Evolutionary conservation across 805 yeast genomes (phyloP), one percentile per base, ranked within the genome.

Genomic region (Schwanniomyces vanrijiae): DNA sequence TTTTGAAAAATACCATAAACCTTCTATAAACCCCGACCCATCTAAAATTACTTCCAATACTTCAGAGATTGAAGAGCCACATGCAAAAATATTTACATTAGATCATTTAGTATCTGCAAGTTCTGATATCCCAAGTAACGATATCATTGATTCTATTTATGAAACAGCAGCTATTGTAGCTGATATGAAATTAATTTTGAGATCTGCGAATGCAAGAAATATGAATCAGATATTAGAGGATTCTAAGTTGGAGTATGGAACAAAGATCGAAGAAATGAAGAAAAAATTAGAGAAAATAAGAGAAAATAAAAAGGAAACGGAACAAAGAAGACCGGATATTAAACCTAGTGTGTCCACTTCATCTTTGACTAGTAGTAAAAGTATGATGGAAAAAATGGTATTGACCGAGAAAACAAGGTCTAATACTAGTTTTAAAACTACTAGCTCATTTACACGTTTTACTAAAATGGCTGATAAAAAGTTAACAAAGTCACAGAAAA

Each of bases 161-260:
- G 88, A 87, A 52, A 68, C 80, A 4, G 83, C 86, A 0, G 79
- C 83, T 0, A 61, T 84, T 37, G 81, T 81, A 0, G 78, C 83
- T 49, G 92, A 87, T 57, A 70, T 82, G 65, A 82, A 83, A 55
- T 62, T 87, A 49, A 75, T 85, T 75, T 56, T 83, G 40, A 66
- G 87, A 45, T 75, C 84, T 0, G 61, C 74, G 48, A 82, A 83
- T 57, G 81, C 75, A 1, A 61, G 78, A 42, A 80, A 78, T 44
- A 78, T 82, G 78, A 64, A 77, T 13, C 60, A 61, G 21, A 62
- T 66, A 11, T 59, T 77, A 35, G 56, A 52, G n/a, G 52, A 60
- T 26, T 71, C 68, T 41, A 66, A 61, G 31, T 44, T 42, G 11
- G 69, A 68, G 5, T 49, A 67, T 28, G 63, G 52, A 1, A 53